Conservation (phyloP, 352 stramenopile genomes). For the Pythium grandisporangium region DNA sequence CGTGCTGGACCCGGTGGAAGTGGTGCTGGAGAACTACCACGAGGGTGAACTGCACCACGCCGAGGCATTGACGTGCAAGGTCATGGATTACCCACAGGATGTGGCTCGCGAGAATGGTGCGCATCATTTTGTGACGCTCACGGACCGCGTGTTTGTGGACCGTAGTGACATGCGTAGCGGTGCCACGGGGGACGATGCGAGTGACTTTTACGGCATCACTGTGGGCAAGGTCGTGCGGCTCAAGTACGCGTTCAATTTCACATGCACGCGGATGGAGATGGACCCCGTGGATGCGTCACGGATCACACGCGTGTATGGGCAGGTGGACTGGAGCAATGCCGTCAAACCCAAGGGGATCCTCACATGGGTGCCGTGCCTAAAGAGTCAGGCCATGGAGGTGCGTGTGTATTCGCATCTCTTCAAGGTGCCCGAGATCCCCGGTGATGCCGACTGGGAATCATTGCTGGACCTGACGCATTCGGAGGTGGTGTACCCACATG, state of each 20-base stretch:
- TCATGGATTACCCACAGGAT: slow-evolving; percentile 74
- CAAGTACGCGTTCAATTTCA: slow-evolving; percentile 94
- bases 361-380: slow-evolving; percentile 92
- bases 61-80: slow-evolving; percentile 27
- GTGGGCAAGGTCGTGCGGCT: slow-evolving; percentile 93
- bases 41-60: slow-evolving; percentile 24
- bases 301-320: slow-evolving; percentile 51
- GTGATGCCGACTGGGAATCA: slow-evolving; percentile 50
- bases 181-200: slow-evolving; percentile 40
- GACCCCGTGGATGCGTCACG: slow-evolving; percentile 49
- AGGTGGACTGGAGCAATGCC: slow-evolving; percentile 64
- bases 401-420: slow-evolving; percentile 98
- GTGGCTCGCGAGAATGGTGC: slow-evolving; percentile 36
- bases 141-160: slow-evolving; percentile 58
- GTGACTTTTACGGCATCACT: slow-evolving; percentile 94
- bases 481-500: slow-evolving; percentile 73
- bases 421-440: slow-evolving; percentile 78
- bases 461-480: slow-evolving; percentile 83
- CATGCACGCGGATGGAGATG: slow-evolving; percentile 88
- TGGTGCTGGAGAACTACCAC: slow-evolving; percentile 71
- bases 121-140: slow-evolving; percentile 55
- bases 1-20: slow-evolving; percentile 67
- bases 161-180: slow-evolving; percentile 64
- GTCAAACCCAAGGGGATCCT: slow-evolving; percentile 93
- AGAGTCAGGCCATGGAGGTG: slow-evolving; percentile 80